A percentile compares a stretch with the other conserved stretches of the same genome.
Evolutionary conservation across 1,284 basidiomycete species (phyloP).

Genomic region (Austroboletus novae-zelandiae): DNA sequence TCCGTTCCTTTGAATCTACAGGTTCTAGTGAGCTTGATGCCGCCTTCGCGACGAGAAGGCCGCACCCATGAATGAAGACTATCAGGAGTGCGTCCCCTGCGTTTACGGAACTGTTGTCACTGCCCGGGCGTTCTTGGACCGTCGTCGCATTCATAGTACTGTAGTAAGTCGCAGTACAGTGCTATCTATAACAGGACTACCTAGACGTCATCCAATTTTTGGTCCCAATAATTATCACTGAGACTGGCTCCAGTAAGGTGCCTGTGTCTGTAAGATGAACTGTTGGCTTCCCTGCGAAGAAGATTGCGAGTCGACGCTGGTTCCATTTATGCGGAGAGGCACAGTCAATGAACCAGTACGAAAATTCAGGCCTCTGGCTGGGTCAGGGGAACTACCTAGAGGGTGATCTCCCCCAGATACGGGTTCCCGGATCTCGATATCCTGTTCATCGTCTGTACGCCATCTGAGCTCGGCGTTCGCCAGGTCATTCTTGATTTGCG

Average conservation of each 20-base stretch:
- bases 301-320: background rate
- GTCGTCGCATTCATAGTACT: constrained; percentile 13
- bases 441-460: constrained; percentile 27
- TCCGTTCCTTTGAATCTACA: constrained; percentile 73
- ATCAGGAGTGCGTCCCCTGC: constrained; percentile 49
- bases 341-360: constrained; percentile 25
- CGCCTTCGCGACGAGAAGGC: constrained; percentile 4
- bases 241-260: constrained; percentile 39
- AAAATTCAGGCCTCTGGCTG: constrained; percentile 16
- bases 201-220: background rate
- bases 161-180: constrained; percentile 1
- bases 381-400: constrained; percentile 1
- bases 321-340: constrained; percentile 1
- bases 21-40: constrained; percentile 6
- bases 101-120: constrained; percentile 6
- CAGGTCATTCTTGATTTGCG: constrained; percentile 6
- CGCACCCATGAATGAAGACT: constrained; percentile 68
- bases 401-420: background rate
- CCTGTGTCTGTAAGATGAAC: constrained; percentile 46
- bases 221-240: constrained; percentile 6
- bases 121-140: constrained; percentile 10
- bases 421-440: background rate
- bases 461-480: constrained; percentile 25
- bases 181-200: constrained; percentile 17
- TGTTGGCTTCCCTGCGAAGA: constrained; percentile 22